Conservation (phyloP, 192 early-diverging fungal species). For the Podila horticola region DNA sequence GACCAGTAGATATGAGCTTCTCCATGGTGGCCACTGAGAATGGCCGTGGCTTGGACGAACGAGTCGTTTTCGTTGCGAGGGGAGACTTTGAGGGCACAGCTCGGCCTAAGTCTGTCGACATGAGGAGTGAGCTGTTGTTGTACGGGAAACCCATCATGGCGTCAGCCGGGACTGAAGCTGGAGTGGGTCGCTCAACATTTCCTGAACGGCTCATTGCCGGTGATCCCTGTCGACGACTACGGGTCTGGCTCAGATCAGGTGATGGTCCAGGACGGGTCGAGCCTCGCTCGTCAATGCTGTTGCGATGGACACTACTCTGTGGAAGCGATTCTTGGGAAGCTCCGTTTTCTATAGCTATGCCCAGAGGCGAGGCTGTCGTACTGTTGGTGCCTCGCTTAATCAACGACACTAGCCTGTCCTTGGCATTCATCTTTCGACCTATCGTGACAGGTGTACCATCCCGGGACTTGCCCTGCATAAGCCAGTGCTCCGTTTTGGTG, state of each 20-base stretch:
- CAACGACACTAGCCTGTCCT: constrained; percentile 32
- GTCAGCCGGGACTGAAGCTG: constrained; percentile 1
- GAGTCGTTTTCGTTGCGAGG: neutral
- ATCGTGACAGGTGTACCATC: neutral
- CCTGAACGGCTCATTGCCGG: constrained; percentile 23
- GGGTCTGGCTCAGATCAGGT: constrained; percentile 24
- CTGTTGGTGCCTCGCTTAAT: constrained; percentile 9
- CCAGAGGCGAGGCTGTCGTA: neutral
- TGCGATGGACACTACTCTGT: neutral
- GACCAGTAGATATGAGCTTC: constrained; percentile 7
- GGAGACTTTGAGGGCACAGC: neutral
- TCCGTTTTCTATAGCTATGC: neutral
- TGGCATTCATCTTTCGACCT: constrained; percentile 20
- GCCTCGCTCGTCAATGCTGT: constrained; percentile 8
- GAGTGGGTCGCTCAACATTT: neutral
- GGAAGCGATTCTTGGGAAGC: neutral
- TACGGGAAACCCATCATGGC: constrained; percentile 38
- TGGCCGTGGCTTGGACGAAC: constrained; percentile 26
- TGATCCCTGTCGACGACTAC: constrained; percentile 18
- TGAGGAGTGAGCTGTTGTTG: constrained; percentile 45
- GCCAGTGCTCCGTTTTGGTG: neutral
- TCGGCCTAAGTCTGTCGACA: constrained; percentile 11
- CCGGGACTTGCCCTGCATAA: neutral
- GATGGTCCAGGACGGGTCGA: constrained; percentile 2
- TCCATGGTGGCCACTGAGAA: constrained; percentile 52